phyloP scores from a whole-genome alignment of 306 rosid genomes.

The Ochetophila trinervis region DNA sequence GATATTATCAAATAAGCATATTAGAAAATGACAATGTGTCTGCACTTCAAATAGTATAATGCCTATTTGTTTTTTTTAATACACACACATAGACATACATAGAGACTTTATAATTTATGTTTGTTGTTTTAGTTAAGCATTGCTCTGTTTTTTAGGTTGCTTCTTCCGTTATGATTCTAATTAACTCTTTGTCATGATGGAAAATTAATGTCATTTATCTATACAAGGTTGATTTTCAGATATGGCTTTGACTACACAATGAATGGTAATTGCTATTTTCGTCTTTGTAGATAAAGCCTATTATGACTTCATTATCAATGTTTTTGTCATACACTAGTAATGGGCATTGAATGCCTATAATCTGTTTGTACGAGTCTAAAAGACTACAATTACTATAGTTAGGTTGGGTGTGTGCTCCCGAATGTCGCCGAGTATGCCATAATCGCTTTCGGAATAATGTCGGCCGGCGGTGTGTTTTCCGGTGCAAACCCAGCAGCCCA shows the following conservation, averaged over 20 bases:
- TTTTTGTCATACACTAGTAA: no score
- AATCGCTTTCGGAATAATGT: constrained; percentile 80
- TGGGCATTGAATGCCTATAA: no score
- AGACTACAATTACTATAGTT: no score
- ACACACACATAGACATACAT: no score
- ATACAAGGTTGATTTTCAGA: constrained; percentile 86
- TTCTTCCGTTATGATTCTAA: constrained; percentile 1
- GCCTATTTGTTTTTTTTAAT: no score
- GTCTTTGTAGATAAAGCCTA: not conserved
- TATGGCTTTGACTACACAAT: constrained; percentile 85
- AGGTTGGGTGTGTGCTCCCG: constrained; percentile 53
- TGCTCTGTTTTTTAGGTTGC: not conserved
- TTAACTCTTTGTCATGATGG: not conserved
- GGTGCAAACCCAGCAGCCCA: constrained; percentile 79
- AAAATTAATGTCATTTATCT: constrained; percentile 7
- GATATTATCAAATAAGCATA: no score
- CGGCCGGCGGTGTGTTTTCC: constrained; percentile 79
- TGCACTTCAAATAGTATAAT: no score
- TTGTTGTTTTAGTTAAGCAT: not conserved
- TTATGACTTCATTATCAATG: no score
- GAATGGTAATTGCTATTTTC: constrained; percentile 51
- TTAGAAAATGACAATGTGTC: no score
- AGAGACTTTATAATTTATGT: not conserved
- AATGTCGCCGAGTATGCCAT: constrained; percentile 78
- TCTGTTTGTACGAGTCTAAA: no score